phyloP scores from a whole-genome alignment of 306 rosid species.

The Quercus mongolica region DNA sequence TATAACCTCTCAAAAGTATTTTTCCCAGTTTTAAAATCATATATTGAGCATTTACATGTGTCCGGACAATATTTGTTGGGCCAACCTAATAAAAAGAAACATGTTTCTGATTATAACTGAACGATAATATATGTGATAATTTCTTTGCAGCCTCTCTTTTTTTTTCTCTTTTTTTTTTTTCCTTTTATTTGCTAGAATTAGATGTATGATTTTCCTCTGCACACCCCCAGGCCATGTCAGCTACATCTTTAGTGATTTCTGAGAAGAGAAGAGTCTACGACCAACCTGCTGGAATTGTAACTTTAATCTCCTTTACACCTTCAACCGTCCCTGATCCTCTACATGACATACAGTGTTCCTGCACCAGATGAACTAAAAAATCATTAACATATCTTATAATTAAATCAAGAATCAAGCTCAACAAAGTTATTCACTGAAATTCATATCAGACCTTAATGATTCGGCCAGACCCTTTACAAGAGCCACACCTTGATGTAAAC shows the following conservation, averaged over 20 bases:
- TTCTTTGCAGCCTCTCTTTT: background rate
- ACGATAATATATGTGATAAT: background rate
- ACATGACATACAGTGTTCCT: constrained; percentile 72
- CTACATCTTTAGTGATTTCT: constrained; percentile 11
- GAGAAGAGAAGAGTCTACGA: constrained; percentile 20
- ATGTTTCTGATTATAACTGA: background rate
- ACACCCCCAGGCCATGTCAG: background rate
- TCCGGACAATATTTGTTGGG: background rate
- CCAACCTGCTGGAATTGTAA: constrained; percentile 93
- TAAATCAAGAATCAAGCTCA: constrained; percentile 6
- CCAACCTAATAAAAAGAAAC: background rate
- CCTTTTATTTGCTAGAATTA: background rate
- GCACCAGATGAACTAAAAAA: constrained; percentile 33
- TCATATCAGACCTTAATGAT: constrained; percentile 57
- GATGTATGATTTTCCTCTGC: background rate
- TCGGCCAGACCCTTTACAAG: constrained; percentile 82
- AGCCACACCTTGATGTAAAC: constrained; percentile 81
- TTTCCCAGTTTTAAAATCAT: background rate
- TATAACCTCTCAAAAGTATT: background rate
- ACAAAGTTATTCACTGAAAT: constrained; percentile 7
- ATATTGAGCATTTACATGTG: background rate
- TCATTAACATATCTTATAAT: constrained; percentile 1
- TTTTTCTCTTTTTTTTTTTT: background rate
- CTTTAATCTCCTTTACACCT: constrained; percentile 75
- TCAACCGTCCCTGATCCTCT: constrained; percentile 84